Percentiles rank a stretch among this genome's conserved stretches.
phyloP scores from a whole-genome alignment of 2,329 filamentous ascomycete species.

The Colletotrichum cuscutae region DNA sequence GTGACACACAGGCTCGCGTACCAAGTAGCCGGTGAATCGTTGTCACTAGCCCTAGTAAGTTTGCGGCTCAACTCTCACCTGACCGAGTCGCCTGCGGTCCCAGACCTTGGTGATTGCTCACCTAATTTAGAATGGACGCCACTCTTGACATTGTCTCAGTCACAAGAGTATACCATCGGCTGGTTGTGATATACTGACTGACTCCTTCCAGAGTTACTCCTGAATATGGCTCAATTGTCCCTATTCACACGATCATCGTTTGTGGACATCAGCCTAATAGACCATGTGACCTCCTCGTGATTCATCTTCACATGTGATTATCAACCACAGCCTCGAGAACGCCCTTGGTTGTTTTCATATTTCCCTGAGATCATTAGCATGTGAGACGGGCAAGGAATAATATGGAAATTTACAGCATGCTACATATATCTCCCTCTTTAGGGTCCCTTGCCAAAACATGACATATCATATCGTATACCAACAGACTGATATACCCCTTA shows the following conservation, averaged over 20 bases:
- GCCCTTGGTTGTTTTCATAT: neutral
- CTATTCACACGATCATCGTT: neutral
- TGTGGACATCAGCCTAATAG: neutral
- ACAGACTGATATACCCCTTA: neutral
- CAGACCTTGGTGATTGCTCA: neutral
- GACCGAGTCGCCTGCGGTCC: neutral
- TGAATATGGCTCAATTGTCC: neutral
- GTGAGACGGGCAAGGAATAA: neutral
- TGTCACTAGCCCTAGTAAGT: neutral
- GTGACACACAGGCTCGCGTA: slow-evolving; percentile 4
- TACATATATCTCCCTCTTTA: neutral
- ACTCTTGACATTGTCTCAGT: slow-evolving; percentile 1
- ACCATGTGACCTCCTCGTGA: neutral
- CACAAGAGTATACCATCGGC: slow-evolving; percentile 11
- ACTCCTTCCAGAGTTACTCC: neutral
- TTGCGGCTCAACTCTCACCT: slow-evolving; percentile 33
- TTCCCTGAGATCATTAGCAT: neutral
- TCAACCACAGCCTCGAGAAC: neutral
- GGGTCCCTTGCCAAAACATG: neutral
- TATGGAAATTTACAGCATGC: neutral
- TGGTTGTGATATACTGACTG: neutral
- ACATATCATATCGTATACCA: neutral
- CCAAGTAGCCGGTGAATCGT: slow-evolving; percentile 17
- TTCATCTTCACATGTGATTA: neutral
- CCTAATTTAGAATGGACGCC: slow-evolving; percentile 12